Evolutionary conservation across 2,329 filamentous ascomycete genomes (phyloP).

Genomic region (Trichoderma atrobrunneum): DNA sequence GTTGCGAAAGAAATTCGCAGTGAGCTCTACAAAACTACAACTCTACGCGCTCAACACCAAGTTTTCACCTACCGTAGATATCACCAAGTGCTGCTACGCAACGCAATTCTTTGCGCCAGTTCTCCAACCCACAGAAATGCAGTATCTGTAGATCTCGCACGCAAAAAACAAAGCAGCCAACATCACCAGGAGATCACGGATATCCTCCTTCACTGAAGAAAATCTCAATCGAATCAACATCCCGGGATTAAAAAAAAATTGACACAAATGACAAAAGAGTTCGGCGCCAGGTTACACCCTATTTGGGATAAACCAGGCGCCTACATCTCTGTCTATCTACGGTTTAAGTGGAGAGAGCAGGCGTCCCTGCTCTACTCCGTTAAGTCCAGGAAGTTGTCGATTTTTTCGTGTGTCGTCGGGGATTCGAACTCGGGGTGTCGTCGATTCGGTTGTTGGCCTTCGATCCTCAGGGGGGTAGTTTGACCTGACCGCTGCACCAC

Average conservation of each 20-base stretch:
- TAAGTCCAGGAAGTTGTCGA: background rate
- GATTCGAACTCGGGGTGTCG: slow-evolving; percentile 1
- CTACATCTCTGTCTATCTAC: slow-evolving; percentile 29
- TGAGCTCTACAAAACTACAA: background rate
- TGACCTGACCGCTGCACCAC: slow-evolving; percentile 28
- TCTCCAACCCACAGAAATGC: background rate
- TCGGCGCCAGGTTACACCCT: slow-evolving; percentile 23
- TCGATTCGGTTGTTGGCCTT: background rate
- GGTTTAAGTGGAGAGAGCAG: background rate
- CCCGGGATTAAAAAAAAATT: background rate
- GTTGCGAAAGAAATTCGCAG: background rate
- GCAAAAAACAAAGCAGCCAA: background rate
- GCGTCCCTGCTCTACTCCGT: background rate
- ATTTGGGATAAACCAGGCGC: slow-evolving; percentile 10
- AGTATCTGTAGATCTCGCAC: background rate
- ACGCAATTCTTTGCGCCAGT: background rate
- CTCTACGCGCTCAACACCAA: background rate
- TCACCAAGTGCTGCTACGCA: background rate
- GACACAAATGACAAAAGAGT: slow-evolving; percentile 29
- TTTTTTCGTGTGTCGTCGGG: background rate
- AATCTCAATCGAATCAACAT: background rate
- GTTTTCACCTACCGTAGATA: background rate
- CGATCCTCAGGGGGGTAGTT: slow-evolving; percentile 22
- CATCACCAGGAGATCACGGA: background rate
- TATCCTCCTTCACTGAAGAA: background rate